Base-by-base conservation (phyloP, 202 grass and related monocot genomes). In the Setaria viridis region DNA sequence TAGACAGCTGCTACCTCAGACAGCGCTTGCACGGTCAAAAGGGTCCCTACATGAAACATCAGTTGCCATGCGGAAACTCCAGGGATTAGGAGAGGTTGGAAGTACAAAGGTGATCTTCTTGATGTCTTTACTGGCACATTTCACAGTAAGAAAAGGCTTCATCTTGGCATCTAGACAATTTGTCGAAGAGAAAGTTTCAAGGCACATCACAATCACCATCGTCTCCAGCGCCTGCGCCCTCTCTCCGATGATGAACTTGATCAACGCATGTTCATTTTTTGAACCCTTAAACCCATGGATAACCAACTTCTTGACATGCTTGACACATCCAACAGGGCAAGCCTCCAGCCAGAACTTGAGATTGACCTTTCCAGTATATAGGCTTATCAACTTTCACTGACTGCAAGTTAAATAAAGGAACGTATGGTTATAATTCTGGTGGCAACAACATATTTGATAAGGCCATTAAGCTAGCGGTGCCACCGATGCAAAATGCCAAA, bases 41-140 rank as follows among this genome's bases (percentile, higher is more conserved):
- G 72, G 72, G 9, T 76, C 51, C 16, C 2, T 41, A 37, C 72
- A 76, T 11, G 72, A 57, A 13, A 57, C 51, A 76, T 76, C 51
- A 56, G 34, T 6, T 39, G 51, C 72, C 33, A 12, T 6, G 10
- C 17, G 51, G 50, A 57, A 57, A 76, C 35, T 57, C 72, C 72
- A 57, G 20, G 32, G 16, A 53, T 14, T 34, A 19, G 15, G 14
- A 33, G 7, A 17, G 2, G 6, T 1, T 37, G 10, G 71, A 35
- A 53, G 3, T 17, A 20, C 35, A 3, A 35, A 11, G 15, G 4
- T 8, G 51, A 76, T 41, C 3, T 0, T 0, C 72, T 57, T 57
- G 6, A 57, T n/a, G 15, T 39, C 34, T n/a, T 76, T 76, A 39
- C 51, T 57, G 9, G 9, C 51, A 9, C 33, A 57, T 57, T 76